These are phyloP conservation scores for Hyphopichia pseudoburtonii DNA, from an alignment of 1,139 yeast genomes.

Conservation along the genomic window DNA sequence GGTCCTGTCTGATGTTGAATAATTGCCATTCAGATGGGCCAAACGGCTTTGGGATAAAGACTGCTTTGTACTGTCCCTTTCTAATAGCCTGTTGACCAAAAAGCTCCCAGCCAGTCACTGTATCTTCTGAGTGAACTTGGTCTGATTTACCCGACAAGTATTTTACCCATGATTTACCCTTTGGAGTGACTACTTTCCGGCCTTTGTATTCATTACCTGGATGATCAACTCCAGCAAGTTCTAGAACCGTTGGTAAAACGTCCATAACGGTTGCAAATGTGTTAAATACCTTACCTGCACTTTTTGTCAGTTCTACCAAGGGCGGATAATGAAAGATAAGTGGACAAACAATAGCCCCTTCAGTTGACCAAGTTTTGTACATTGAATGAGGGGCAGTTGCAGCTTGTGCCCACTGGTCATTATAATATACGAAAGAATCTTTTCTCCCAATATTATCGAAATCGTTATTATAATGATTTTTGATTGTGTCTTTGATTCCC, in stretches of 20 bases:
- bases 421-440: constrained; percentile 52
- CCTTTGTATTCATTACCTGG: constrained; percentile 42
- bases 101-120: constrained; percentile 59
- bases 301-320: constrained; percentile 14
- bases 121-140: constrained; percentile 41
- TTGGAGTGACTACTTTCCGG: constrained; percentile 36
- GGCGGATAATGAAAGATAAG: constrained; percentile 44
- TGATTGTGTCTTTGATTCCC: constrained; percentile 26
- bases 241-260: constrained; percentile 52
- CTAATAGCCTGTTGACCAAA: constrained; percentile 57
- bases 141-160: constrained; percentile 25
- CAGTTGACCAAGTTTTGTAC: constrained; percentile 53
- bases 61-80: constrained; percentile 49
- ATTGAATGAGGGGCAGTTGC: constrained; percentile 56
- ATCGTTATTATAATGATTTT: constrained; percentile 40
- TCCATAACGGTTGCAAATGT: constrained; percentile 60
- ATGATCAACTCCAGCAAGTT: constrained; percentile 40
- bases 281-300: constrained; percentile 27
- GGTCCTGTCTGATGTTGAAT: constrained; percentile 42
- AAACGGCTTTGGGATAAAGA: constrained; percentile 48
- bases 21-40: constrained; percentile 54
- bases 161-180: constrained; percentile 43
- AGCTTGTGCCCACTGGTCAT: constrained; percentile 67
- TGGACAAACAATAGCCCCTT: constrained; percentile 60
- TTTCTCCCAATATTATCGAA: constrained; percentile 48